These are phyloP conservation scores for Cryptococcus depauperatus DNA, from an alignment of 1,284 basidiomycete genomes.

Conservation along the genomic window DNA sequence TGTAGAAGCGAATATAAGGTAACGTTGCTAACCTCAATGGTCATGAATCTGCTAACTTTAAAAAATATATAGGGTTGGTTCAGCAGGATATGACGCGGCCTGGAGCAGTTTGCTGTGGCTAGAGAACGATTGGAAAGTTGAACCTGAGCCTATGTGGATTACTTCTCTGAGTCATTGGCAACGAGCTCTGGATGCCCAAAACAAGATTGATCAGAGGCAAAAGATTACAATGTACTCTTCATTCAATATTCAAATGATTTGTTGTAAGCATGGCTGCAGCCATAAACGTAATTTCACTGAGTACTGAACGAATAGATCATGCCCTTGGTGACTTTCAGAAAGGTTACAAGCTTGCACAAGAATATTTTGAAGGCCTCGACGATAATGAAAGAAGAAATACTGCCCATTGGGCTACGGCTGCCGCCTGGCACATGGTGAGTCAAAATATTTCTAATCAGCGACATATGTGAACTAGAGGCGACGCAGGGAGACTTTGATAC, in stretches of 20 bases:
- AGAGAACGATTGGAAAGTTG: conserved; percentile 22
- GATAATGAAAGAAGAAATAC: conserved; percentile 30
- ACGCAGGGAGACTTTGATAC: conserved; percentile 32
- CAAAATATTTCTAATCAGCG: not conserved
- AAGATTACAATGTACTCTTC: conserved; percentile 22
- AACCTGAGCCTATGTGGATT: conserved; percentile 33
- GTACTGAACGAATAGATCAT: conserved; percentile 19
- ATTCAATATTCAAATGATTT: conserved; percentile 33
- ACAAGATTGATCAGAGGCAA: conserved; percentile 17
- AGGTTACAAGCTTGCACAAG: conserved; percentile 30
- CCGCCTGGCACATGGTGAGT: conserved; percentile 38
- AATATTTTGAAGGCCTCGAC: conserved; percentile 29
- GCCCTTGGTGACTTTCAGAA: conserved; percentile 29
- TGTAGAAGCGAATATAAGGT: conserved; percentile 30
- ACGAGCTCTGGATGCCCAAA: conserved; percentile 23
- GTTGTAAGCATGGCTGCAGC: conserved; percentile 17
- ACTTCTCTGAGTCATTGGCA: conserved; percentile 34
- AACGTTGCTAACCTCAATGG: not conserved
- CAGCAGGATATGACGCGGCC: conserved; percentile 27
- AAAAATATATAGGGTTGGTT: not conserved
- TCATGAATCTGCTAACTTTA: not conserved
- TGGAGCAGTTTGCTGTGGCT: conserved; percentile 31
- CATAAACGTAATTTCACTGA: not conserved
- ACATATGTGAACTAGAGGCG: not conserved
- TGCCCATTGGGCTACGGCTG: conserved; percentile 34